Conservation (phyloP, 192 early-diverging fungal species). For the Backusella liffmaniae region DNA sequence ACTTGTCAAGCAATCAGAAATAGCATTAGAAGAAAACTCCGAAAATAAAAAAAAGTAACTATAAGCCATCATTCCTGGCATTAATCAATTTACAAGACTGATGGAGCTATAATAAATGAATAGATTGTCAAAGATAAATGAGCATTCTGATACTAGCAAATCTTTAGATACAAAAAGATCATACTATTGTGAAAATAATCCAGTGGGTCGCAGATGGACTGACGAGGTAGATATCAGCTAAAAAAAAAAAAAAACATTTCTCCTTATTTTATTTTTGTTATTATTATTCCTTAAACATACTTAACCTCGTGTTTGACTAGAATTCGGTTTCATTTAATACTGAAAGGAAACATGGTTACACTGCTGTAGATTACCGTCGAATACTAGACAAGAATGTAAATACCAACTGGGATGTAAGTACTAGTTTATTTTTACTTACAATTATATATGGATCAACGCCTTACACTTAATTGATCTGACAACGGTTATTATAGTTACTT, state of each 20-base stretch:
- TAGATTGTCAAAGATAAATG: neutral
- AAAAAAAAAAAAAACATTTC: neutral
- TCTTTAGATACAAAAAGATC: neutral
- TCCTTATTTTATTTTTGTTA: neutral
- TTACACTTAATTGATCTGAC: neutral
- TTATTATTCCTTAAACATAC: neutral
- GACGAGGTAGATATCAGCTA: constrained; percentile 20
- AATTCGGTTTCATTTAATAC: neutral
- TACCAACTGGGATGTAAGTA: constrained; percentile 38
- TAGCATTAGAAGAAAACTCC: constrained; percentile 1
- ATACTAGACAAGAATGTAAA: constrained; percentile 30
- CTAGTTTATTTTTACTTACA: constrained; percentile 22
- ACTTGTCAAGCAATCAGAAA: constrained; percentile 5
- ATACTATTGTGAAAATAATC: neutral
- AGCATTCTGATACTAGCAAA: constrained; percentile 1
- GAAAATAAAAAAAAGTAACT: constrained; percentile 4
- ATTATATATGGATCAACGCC: constrained; percentile 17
- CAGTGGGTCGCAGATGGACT: constrained; percentile 8
- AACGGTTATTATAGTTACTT: constrained; percentile 40
- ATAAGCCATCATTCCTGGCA: constrained; percentile 5
- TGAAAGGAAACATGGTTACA: neutral
- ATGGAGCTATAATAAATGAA: neutral
- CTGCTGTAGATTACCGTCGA: constrained; percentile 4
- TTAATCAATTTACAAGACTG: neutral
- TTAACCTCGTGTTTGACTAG: constrained; percentile 6